phyloP scores from a whole-genome alignment of 306 rosid species.

The Rosa chinensis region DNA sequence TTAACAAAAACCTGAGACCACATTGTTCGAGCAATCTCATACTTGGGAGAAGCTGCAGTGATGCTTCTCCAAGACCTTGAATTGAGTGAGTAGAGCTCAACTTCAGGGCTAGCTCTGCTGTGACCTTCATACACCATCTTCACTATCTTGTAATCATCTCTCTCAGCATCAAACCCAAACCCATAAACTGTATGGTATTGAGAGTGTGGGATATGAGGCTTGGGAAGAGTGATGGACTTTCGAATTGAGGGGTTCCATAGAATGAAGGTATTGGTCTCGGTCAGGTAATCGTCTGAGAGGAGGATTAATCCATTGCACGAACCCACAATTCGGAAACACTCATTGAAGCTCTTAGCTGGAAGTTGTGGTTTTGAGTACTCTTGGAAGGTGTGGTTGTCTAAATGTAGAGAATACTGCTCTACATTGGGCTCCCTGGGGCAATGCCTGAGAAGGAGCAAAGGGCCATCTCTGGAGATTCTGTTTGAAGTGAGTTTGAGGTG shows the following conservation, averaged over 20 bases:
- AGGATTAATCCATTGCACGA: conserved; percentile 13
- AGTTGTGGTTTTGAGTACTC: conserved; percentile 5
- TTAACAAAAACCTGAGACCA: conserved; percentile 10
- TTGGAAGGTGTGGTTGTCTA: not conserved
- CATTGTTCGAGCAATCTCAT: not conserved
- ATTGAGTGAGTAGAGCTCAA: conserved; percentile 10
- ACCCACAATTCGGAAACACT: not conserved
- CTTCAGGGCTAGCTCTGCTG: not conserved
- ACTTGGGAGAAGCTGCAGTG: not conserved
- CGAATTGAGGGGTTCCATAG: conserved; percentile 22
- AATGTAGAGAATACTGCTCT: conserved; percentile 11
- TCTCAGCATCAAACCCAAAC: conserved; percentile 17
- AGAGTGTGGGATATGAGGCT: not conserved
- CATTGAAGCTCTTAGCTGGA: conserved; percentile 1
- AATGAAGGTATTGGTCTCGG: not conserved
- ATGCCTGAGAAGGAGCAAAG: conserved; percentile 21
- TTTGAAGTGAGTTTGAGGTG: conserved; percentile 12
- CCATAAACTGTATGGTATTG: not conserved
- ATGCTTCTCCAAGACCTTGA: conserved; percentile 5
- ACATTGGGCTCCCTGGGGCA: not conserved
- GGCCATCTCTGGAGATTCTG: not conserved
- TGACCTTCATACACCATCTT: conserved; percentile 1
- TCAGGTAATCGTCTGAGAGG: not conserved
- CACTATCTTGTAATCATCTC: conserved; percentile 5
- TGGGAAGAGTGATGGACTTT: not conserved